phyloP scores from a whole-genome alignment of 2,329 filamentous ascomycete species.

The Annulohypoxylon truncatum region DNA sequence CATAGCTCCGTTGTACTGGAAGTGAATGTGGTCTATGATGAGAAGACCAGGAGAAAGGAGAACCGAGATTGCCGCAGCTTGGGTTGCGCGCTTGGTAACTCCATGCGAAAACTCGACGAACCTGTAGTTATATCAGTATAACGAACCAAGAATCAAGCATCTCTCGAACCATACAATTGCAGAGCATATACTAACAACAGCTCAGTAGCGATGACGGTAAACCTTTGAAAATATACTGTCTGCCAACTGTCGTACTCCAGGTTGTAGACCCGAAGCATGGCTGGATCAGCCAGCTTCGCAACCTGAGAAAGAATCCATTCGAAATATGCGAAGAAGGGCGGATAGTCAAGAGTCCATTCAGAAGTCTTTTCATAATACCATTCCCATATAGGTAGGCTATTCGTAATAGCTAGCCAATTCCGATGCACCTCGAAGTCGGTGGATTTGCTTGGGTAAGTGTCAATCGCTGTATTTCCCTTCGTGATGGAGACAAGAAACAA shows the following conservation, averaged over 20 bases:
- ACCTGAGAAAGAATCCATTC: conserved; percentile 91
- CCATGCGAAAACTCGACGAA: conserved; percentile 79
- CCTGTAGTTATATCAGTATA: conserved; percentile 55
- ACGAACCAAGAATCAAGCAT: conserved; percentile 9
- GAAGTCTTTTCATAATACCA: conserved; percentile 99
- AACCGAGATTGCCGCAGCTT: conserved; percentile 88
- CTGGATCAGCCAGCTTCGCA: conserved; percentile 80
- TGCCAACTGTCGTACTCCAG: conserved; percentile 91
- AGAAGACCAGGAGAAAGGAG: conserved; percentile 91
- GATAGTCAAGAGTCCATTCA: conserved; percentile 99
- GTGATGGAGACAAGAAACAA: conserved; percentile 1
- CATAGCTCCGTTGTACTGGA: conserved; percentile 98
- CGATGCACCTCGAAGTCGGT: conserved; percentile 99
- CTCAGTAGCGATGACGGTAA: conserved; percentile 89
- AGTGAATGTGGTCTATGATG: conserved; percentile 97
- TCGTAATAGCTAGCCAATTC: conserved; percentile 97
- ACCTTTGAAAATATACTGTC: conserved; percentile 91
- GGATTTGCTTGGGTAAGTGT: conserved; percentile 76
- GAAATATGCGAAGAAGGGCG: conserved; percentile 97
- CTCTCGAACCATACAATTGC: conserved; percentile 67
- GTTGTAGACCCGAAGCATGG: conserved; percentile 84
- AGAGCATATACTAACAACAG: conserved; percentile 86
- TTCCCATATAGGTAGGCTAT: conserved; percentile 84
- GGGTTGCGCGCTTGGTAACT: conserved; percentile 77
- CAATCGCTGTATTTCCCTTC: conserved; percentile 4